These are phyloP conservation scores for Forsythia suspensa DNA, from an alignment of 257 asterid species.

Conservation along the genomic window DNA sequence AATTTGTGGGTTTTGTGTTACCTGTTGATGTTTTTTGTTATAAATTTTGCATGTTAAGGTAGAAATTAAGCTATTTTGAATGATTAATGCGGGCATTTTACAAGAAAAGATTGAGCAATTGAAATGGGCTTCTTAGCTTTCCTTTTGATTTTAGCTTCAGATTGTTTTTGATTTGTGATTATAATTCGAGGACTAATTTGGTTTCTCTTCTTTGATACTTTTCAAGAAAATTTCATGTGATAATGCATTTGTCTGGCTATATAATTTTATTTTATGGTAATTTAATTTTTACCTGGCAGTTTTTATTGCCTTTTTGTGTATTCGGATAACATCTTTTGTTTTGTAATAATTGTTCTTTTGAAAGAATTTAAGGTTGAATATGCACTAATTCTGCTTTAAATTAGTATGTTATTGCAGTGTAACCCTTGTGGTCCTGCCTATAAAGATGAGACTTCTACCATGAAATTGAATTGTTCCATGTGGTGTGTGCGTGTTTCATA, in stretches of 20 bases:
- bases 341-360: background rate
- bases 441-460: background rate
- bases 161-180: background rate
- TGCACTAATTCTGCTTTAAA: background rate
- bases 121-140: background rate
- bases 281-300: background rate
- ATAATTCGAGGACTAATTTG: background rate
- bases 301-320: background rate
- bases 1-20: background rate
- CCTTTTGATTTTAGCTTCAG: background rate
- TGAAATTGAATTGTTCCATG: background rate
- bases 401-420: background rate
- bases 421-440: too few species aligned
- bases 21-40: background rate
- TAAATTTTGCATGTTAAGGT: background rate
- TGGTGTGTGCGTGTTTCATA: background rate
- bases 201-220: background rate
- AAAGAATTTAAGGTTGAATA: background rate
- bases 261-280: too few species aligned
- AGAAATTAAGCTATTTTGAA: background rate
- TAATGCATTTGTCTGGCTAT: too few species aligned
- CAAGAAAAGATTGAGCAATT: background rate
- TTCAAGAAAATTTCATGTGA: background rate
- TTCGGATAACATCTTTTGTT: background rate
- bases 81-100: background rate